phyloP scores from a whole-genome alignment of 148 eudicot genomes.

The Bassia scoparia region DNA sequence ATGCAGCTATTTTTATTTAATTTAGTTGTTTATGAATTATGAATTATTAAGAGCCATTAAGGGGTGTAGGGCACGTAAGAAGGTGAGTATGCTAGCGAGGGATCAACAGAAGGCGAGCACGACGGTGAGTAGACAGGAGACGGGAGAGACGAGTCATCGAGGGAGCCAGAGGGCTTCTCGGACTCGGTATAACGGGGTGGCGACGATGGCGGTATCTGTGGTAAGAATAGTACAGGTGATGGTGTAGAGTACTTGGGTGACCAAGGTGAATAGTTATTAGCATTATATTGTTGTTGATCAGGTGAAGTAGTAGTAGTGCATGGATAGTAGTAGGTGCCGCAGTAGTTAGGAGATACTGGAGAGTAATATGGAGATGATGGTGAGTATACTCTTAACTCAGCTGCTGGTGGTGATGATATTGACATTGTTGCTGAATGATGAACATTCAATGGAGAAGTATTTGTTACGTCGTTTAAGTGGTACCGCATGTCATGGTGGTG shows the following conservation, averaged over 20 bases:
- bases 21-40: too few relatives aligned
- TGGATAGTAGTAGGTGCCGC: conserved; percentile 7
- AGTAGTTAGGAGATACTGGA: conserved; percentile 19
- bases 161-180: background rate
- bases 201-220: background rate
- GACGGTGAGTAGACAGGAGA: conserved; percentile 11
- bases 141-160: background rate
- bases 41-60: too few relatives aligned
- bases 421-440: background rate
- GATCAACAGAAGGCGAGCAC: background rate
- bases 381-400: conserved; percentile 5
- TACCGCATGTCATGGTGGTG: too few relatives aligned
- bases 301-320: background rate
- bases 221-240: background rate
- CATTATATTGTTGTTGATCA: too few relatives aligned
- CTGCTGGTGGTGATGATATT: conserved; percentile 9
- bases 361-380: conserved; percentile 20
- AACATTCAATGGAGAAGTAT: background rate
- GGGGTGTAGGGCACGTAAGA: conserved; percentile 6
- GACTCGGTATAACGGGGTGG: background rate
- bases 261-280: background rate
- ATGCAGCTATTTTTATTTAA: too few relatives aligned
- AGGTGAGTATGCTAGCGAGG: background rate
- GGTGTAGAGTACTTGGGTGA: background rate
- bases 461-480: background rate